Evolutionary conservation across 495 filamentous ascomycete genomes (phyloP), one percentile per base, ranked within the genome.

Genomic region (Aspergillus baeticus): DNA sequence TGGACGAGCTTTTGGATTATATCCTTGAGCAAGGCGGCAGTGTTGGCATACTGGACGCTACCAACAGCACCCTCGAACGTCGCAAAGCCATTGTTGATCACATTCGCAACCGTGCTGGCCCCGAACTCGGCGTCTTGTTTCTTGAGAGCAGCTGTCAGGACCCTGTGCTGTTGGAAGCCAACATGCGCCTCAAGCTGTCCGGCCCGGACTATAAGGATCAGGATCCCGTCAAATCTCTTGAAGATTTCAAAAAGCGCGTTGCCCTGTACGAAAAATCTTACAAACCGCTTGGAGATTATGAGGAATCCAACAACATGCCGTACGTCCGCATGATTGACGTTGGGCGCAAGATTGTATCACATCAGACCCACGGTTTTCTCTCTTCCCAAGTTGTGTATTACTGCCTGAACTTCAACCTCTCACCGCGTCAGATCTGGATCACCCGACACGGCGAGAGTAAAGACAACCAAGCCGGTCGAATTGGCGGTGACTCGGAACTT

Each of bases 251-350:
- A 72, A 85, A 90, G 74, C 86, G 94, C 46, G 90, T 98, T n/a
- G 84, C 84, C 46, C 86, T 96, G 5, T 98, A 98, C 63, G 87
- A 96, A 68, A 89, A 88, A 61, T 91, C 90, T 17, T 98, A 98
- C 66, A 84, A 95, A 10, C 90, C 94, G 0, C 74, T 98, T 2
- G 94, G 94, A 13, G 83, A 95, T 33, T 96, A 89, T 59, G 94
- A 98, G 71, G 94, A 98, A 68, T 79, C 85, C 15, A 76, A 92
- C 58, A 82, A 89, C 58, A 88, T 96, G 85, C 88, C 92, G 44
- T 98, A 92, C 66, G 91, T 98, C 44, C 71, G 92, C 80, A 96
- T 98, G 91, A 95, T 96, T 44, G 94, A 98, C 68, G 94, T 98
- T 18, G 94, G 94, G 35, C 85, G 92, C 36, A 98, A 98, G 70